Conservation (phyloP, 495 filamentous ascomycete genomes). For the Venustampulla echinocandica region DNA sequence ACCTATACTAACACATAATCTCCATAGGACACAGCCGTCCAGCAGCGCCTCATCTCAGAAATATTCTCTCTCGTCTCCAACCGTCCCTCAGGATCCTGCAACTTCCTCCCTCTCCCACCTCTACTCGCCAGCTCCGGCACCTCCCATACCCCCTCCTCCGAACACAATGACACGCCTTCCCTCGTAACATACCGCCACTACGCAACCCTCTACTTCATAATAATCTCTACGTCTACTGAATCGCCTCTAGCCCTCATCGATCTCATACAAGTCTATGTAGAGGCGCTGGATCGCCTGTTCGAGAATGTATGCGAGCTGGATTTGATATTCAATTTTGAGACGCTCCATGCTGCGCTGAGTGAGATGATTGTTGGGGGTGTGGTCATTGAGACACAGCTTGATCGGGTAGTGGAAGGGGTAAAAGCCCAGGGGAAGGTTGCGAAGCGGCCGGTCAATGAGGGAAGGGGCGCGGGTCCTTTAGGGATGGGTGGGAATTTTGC, state of each 20-base stretch:
- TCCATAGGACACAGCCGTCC: slow-evolving; percentile 77
- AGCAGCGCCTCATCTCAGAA: slow-evolving; percentile 92
- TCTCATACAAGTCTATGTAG: slow-evolving; percentile 95
- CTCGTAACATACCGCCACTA: slow-evolving; percentile 98
- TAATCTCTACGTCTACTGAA: slow-evolving; percentile 95
- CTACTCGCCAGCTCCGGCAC: slow-evolving; percentile 41
- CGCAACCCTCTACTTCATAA: slow-evolving; percentile 95
- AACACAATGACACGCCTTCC: slow-evolving; percentile 79
- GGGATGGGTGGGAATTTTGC: slow-evolving; percentile 46
- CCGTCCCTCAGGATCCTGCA: slow-evolving; percentile 80
- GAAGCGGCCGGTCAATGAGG: slow-evolving; percentile 57
- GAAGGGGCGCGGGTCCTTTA: slow-evolving; percentile 30
- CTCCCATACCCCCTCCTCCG: slow-evolving; percentile 45
- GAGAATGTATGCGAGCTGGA: slow-evolving; percentile 98
- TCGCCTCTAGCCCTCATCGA: slow-evolving; percentile 92
- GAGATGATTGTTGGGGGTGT: slow-evolving; percentile 98
- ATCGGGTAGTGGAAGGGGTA: slow-evolving; percentile 80
- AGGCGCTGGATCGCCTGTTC: slow-evolving; percentile 87
- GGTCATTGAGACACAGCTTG: slow-evolving; percentile 85
- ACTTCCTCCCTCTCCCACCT: slow-evolving; percentile 72
- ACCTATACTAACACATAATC: slow-evolving; percentile 16
- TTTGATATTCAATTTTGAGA: slow-evolving; percentile 98
- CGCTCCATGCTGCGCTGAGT: slow-evolving; percentile 77
- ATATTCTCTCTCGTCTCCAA: slow-evolving; percentile 96
- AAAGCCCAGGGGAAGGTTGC: slow-evolving; percentile 65